Evolutionary conservation across 2,329 filamentous ascomycete species (phyloP), one percentile per base, ranked within the genome.

Genomic region (Allantophomopsis lycopodina): DNA sequence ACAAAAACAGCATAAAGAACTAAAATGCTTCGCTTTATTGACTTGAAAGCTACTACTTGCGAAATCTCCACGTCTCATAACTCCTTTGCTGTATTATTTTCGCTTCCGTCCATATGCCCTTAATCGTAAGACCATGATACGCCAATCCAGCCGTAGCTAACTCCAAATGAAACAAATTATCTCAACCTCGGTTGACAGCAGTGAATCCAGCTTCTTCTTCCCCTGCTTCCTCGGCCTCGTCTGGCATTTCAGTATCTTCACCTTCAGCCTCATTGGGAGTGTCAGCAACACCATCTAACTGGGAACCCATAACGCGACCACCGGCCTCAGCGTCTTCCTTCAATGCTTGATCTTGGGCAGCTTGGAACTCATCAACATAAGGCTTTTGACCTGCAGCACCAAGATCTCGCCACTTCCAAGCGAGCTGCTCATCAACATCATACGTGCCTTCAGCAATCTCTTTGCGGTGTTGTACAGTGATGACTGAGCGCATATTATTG

Each of bases 211-310:
- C 43, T n/a, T 35, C 35, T 38, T 16, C 33, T 37, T 31, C 35
- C 32, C 33, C 46, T 39, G n/a, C 42, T 44, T 12, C 40, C 42
- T 36, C 35, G n/a, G 18, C 35, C 18, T 36, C 35, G 13, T 36
- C 35, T 16, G 12, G 35, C 39, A 38, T 8, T 10, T 20, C 35
- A 32, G 32, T 14, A 21, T 33, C 38, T 20, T 42, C 39, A 20
- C 45, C 45, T 39, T 59, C 55, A 15, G 54, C 54, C 34, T 56
- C 58, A 23, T 60, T 59, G 40, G 53, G 57, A 38, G 55, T 55
- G 32, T 55, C 53, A 7, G 52, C 47, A 43, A 56, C 55, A 18
- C 52, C 50, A 36, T 55, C 51, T n/a, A 28, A 10, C 8, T 28
- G 23, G 23, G 23, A 28, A 28, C 23, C 23, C 23, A 28, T 28